phyloP scores from a whole-genome alignment of 805 yeast species.

The Candida odintsovae region DNA sequence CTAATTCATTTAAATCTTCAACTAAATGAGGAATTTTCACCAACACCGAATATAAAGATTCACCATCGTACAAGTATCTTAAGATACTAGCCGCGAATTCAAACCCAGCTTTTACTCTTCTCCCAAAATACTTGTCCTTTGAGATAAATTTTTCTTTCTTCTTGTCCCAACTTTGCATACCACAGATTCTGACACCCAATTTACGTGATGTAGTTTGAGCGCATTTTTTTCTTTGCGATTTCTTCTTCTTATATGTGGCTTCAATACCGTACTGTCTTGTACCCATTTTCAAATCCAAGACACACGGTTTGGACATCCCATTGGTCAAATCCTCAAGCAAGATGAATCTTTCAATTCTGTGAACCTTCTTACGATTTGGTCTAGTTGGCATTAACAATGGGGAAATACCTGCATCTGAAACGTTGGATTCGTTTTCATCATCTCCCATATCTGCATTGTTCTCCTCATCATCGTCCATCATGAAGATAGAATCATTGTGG shows the following conservation, averaged over 20 bases:
- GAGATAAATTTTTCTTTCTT: constrained; percentile 44
- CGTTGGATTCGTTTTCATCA: constrained; percentile 1
- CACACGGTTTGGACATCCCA: constrained; percentile 81
- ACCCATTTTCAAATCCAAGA: constrained; percentile 94
- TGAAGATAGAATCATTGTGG: constrained; percentile 31
- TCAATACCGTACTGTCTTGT: constrained; percentile 98
- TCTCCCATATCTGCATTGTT: constrained; percentile 5
- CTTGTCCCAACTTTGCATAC: constrained; percentile 79
- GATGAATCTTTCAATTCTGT: constrained; percentile 74
- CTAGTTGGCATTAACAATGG: constrained; percentile 19
- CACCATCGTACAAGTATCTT: constrained; percentile 78
- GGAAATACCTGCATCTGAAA: constrained; percentile 13
- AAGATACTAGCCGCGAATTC: constrained; percentile 73
- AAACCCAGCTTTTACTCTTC: constrained; percentile 62
- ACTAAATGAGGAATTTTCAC: constrained; percentile 65
- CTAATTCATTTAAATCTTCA: constrained; percentile 52
- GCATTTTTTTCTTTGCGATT: constrained; percentile 81
- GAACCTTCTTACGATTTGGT: constrained; percentile 30
- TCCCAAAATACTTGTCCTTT: constrained; percentile 90
- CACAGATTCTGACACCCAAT: constrained; percentile 91
- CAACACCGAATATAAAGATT: constrained; percentile 47
- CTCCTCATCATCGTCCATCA: constrained; percentile 39
- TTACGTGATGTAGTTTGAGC: constrained; percentile 68
- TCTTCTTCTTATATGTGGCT: constrained; percentile 64
- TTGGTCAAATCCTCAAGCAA: constrained; percentile 85